Percentiles rank a stretch among this genome's conserved stretches.
Conservation (phyloP, 768 basidiomycete genomes). For the Kwoniella mangroviensis region DNA sequence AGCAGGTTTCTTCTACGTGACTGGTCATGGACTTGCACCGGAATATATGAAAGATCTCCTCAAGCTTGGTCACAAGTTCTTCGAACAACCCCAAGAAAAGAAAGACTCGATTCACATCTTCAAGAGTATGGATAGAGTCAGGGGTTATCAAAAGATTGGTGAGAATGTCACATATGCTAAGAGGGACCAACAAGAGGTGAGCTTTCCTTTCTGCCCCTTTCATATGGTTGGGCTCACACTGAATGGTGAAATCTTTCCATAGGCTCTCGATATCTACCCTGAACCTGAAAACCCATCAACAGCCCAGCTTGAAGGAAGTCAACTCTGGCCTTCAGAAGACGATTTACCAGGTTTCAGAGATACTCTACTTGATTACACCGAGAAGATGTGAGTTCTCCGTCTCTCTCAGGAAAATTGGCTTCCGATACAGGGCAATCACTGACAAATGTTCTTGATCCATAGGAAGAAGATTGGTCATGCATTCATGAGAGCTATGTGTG, state of each 20-base stretch:
- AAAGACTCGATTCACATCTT: constrained; percentile 38
- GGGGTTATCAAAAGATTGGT: constrained; percentile 38
- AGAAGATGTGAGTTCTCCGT: constrained; percentile 30
- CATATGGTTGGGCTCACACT: not conserved
- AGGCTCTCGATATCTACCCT: constrained; percentile 42
- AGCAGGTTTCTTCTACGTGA: constrained; percentile 43
- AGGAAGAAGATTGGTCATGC: constrained; percentile 34
- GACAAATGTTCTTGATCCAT: not conserved
- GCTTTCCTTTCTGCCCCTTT: not conserved
- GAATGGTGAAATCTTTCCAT: not conserved
- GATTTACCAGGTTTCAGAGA: constrained; percentile 32
- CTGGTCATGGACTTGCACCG: constrained; percentile 32
- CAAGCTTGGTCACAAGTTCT: constrained; percentile 36
- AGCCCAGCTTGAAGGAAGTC: constrained; percentile 27
- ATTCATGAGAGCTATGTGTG: constrained; percentile 35
- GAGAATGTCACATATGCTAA: constrained; percentile 46
- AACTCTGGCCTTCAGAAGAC: constrained; percentile 32
- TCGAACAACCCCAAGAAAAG: constrained; percentile 31
- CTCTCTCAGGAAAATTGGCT: not conserved
- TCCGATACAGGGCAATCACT: not conserved
- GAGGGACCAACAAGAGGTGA: constrained; percentile 38
- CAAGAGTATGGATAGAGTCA: constrained; percentile 33
- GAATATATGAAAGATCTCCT: constrained; percentile 31
- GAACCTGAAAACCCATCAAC: constrained; percentile 32
- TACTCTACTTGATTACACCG: constrained; percentile 34